These are phyloP conservation scores for Phytopythium boreale DNA, from an alignment of 352 stramenopile species.

Conservation along the genomic window DNA sequence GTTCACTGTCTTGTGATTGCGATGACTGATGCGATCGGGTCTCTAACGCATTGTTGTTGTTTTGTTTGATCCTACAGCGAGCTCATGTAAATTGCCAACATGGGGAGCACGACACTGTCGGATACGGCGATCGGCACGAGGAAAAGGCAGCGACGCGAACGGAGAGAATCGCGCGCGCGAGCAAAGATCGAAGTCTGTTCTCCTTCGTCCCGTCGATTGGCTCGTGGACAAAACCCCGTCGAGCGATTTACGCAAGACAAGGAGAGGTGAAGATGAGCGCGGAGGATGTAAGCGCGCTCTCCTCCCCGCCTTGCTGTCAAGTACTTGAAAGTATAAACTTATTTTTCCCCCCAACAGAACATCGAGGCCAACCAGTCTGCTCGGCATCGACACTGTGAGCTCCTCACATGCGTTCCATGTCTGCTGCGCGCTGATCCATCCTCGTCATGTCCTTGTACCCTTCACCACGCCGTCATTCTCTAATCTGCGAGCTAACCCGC, in stretches of 20 bases:
- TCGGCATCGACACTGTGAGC: not conserved
- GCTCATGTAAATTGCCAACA: constrained; percentile 51
- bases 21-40: not conserved
- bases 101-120: constrained; percentile 3
- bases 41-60: constrained; percentile 20
- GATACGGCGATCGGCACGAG: not conserved
- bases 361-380: not conserved
- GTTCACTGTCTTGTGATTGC: constrained; percentile 29
- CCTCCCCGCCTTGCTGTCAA: not conserved
- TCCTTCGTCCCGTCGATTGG: not conserved
- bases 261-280: not conserved
- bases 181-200: constrained; percentile 9
- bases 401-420: not conserved
- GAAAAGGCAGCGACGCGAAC: not conserved
- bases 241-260: constrained; percentile 1
- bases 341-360: constrained; percentile 2
- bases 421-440: not conserved
- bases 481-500: not conserved
- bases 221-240: not conserved
- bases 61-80: constrained; percentile 40
- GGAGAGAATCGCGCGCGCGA: constrained; percentile 1
- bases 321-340: constrained; percentile 11
- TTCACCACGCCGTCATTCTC: not conserved
- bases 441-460: not conserved
- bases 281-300: not conserved